Evolutionary conservation across 352 stramenopile genomes (phyloP).

Genomic region (Aphanomyces cochlioides): DNA sequence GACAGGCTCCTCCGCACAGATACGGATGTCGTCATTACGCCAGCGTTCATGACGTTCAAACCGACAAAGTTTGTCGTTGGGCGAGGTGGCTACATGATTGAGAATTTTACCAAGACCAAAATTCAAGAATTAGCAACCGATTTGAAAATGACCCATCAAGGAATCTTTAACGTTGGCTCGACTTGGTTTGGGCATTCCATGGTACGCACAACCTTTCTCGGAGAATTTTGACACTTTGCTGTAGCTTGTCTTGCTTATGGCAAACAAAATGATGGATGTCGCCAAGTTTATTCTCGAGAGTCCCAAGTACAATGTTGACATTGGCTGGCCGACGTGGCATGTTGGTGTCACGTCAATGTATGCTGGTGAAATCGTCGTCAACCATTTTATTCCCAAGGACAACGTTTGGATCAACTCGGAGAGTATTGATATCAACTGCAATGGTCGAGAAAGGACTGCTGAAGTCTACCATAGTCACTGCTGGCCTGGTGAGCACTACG

Average conservation of each 20-base stretch:
- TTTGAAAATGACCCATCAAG: constrained; percentile 1
- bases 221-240: not conserved
- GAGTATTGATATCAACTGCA: not conserved
- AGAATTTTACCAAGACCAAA: not conserved
- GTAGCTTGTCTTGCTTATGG: not conserved
- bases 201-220: not conserved
- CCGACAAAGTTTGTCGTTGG: not conserved
- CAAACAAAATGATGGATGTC: not conserved
- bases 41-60: not conserved
- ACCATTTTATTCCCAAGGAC: constrained; percentile 1
- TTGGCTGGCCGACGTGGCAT: not conserved
- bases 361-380: not conserved
- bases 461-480: constrained; percentile 1
- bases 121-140: not conserved
- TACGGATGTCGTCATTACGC: not conserved
- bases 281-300: constrained; percentile 2
- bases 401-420: not conserved
- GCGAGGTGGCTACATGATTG: not conserved
- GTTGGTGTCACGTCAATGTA: not conserved
- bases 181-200: constrained; percentile 4
- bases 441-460: not conserved
- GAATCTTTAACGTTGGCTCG: not conserved
- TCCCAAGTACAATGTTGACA: not conserved
- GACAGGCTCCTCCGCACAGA: not conserved
- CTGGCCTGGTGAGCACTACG: not conserved